Conservation (phyloP, 371 early-diverging fungal genomes). For the Mortierella sp. region DNA sequence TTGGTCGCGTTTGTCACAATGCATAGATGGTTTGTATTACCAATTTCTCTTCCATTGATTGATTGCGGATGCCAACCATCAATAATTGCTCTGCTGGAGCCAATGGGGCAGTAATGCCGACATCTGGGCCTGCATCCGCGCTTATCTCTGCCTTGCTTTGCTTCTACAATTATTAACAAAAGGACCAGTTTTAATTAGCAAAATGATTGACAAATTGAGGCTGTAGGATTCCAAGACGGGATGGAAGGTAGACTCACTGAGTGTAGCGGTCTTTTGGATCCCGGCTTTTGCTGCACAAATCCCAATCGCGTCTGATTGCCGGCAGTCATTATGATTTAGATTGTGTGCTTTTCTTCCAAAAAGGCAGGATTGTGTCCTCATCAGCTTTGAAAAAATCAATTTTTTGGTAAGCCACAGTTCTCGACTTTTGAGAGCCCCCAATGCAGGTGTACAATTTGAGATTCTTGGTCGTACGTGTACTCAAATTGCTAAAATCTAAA, state of each 20-base stretch:
- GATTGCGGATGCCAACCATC: conserved; percentile 3
- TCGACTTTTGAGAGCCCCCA: too few relatives aligned
- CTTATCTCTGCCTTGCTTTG: neutral
- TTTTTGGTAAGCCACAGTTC: neutral
- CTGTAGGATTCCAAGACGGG: too few relatives aligned
- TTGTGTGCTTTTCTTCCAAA: too few relatives aligned
- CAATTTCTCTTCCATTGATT: conserved; percentile 42
- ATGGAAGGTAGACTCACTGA: conserved; percentile 7
- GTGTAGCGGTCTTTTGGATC: conserved; percentile 19
- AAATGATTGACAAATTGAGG: neutral
- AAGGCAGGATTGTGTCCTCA: neutral
- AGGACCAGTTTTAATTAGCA: neutral
- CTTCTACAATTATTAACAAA: neutral
- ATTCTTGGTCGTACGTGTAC: too few relatives aligned
- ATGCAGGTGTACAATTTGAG: too few relatives aligned
- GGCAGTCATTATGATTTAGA: conserved; percentile 16
- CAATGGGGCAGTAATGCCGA: neutral
- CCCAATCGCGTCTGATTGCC: conserved; percentile 38
- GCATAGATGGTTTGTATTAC: conserved; percentile 7
- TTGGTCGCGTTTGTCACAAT: neutral
- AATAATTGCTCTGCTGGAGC: conserved; percentile 14
- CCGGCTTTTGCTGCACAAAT: conserved; percentile 35
- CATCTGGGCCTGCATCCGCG: neutral
- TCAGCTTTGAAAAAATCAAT: too few relatives aligned
- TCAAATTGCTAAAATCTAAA: too few relatives aligned